These are phyloP conservation scores for Pelargonium australe DNA, from an alignment of 441 rosid species.

Conservation along the genomic window DNA sequence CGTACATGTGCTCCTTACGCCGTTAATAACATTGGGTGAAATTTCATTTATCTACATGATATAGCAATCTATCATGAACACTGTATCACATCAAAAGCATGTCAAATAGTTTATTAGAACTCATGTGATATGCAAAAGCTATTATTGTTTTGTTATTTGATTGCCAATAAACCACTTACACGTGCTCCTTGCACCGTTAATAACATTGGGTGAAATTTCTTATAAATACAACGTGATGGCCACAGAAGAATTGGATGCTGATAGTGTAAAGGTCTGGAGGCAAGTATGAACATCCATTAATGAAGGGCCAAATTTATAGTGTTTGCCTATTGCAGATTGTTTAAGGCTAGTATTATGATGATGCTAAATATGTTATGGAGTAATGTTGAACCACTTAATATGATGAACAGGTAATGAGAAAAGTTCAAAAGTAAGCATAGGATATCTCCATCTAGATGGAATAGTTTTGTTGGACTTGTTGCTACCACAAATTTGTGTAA, in stretches of 20 bases:
- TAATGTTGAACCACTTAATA: not conserved
- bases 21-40: too few relatives aligned
- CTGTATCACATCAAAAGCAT: too few relatives aligned
- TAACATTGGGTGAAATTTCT: too few relatives aligned
- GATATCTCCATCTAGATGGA: not conserved
- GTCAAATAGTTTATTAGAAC: too few relatives aligned
- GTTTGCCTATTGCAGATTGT: not conserved
- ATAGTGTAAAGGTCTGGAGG: not conserved
- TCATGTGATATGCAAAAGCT: too few relatives aligned
- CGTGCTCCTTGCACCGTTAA: too few relatives aligned
- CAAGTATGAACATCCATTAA: not conserved
- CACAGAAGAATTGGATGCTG: not conserved
- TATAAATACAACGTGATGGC: too few relatives aligned
- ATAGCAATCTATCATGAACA: too few relatives aligned
- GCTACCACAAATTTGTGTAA: not conserved
- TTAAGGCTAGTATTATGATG: not conserved
- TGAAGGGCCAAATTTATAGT: not conserved
- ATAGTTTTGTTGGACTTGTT: not conserved
- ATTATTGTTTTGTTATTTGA: too few relatives aligned
- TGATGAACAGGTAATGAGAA: not conserved
- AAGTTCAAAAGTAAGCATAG: not conserved
- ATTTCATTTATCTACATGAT: too few relatives aligned
- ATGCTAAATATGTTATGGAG: not conserved
- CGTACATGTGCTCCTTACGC: too few relatives aligned
- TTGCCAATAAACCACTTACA: too few relatives aligned